A percentile compares a stretch with the other conserved stretches of the same genome.
Conservation (phyloP, 116 monocot species). For the Trichopus zeylanicus region DNA sequence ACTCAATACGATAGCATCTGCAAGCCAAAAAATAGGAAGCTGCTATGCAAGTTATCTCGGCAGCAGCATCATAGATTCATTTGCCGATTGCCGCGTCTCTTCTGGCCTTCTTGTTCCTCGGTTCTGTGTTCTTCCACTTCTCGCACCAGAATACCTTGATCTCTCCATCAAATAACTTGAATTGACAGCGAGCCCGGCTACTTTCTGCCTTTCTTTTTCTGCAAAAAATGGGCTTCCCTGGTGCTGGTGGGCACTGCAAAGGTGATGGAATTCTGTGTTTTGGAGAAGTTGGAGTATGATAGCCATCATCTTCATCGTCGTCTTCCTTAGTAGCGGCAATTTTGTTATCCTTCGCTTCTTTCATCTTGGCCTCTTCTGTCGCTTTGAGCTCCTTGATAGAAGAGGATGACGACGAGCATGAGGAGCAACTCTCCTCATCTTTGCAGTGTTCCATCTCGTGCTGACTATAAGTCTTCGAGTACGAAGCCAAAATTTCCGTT, state of each 20-base stretch:
- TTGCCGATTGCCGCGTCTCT: background rate
- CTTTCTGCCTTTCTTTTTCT: background rate
- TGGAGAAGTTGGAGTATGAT: constrained; percentile 9
- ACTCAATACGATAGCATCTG: too few relatives aligned
- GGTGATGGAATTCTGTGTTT: constrained; percentile 2
- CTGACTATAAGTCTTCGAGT: background rate
- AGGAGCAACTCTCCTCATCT: background rate
- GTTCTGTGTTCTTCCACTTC: background rate
- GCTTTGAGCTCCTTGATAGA: background rate
- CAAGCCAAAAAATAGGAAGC: too few relatives aligned
- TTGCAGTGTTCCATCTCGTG: background rate
- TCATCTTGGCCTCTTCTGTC: background rate
- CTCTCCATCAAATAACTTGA: background rate
- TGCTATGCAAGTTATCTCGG: too few relatives aligned
- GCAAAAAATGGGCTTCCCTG: background rate
- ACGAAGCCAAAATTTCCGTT: background rate
- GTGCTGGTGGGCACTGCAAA: constrained; percentile 6
- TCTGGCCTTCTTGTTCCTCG: constrained; percentile 4
- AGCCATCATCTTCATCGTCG: constrained; percentile 1
- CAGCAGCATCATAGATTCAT: background rate
- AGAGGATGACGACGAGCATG: background rate
- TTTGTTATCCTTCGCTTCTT: background rate
- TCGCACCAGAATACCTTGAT: background rate
- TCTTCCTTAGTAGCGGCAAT: background rate
- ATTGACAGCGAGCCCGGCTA: background rate